phyloP scores from a whole-genome alignment of 306 rosid genomes.

The Notholithocarpus densiflorus region DNA sequence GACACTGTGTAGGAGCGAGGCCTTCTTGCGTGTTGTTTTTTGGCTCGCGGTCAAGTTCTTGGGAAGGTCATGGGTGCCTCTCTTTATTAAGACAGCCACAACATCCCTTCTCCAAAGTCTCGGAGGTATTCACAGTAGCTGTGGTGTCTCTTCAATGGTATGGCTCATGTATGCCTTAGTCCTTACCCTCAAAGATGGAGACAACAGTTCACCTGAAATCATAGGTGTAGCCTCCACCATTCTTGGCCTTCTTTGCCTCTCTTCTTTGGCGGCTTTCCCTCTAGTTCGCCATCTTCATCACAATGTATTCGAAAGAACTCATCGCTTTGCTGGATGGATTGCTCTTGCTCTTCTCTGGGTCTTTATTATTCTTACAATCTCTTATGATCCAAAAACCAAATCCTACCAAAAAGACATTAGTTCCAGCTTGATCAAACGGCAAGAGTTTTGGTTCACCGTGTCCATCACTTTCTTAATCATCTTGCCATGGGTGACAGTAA shows the following conservation, averaged over 20 bases:
- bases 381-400: conserved; percentile 37
- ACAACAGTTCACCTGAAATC: conserved; percentile 39
- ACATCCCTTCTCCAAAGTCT: too few species aligned
- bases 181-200: conserved; percentile 32
- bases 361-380: conserved; percentile 33
- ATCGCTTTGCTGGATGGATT: conserved; percentile 63
- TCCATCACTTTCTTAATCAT: conserved; percentile 42
- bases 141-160: too few species aligned
- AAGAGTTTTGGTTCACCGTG: conserved; percentile 53
- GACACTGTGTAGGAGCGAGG: conserved; percentile 59
- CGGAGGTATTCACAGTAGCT: too few species aligned
- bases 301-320: conserved; percentile 58
- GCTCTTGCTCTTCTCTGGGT: conserved; percentile 54
- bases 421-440: conserved; percentile 24
- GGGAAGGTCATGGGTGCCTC: too few species aligned
- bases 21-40: conserved; percentile 37
- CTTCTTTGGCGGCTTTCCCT: conserved; percentile 66
- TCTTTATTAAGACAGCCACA: too few species aligned
- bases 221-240: conserved; percentile 40
- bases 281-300: conserved; percentile 69
- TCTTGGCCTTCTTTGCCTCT: conserved; percentile 52
- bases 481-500: conserved; percentile 53
- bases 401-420: conserved; percentile 26
- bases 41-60: conserved; percentile 49
- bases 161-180: conserved; percentile 45